Conservation (phyloP, 352 stramenopile genomes). For the Pythium volutum region DNA sequence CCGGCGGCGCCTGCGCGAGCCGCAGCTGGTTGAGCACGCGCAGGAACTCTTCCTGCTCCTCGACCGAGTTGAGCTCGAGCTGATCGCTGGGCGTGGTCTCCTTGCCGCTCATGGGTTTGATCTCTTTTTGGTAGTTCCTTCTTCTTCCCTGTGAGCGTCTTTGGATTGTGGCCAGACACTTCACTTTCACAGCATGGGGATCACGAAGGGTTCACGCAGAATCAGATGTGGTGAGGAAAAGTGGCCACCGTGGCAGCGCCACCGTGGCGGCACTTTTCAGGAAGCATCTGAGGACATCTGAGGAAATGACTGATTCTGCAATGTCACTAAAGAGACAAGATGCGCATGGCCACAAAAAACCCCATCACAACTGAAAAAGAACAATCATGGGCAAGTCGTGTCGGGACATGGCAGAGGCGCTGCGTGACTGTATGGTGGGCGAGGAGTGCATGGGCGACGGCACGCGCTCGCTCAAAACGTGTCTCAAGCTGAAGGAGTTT, state of each 20-base stretch:
- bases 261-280: neutral
- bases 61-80: conserved; percentile 38
- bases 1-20: conserved; percentile 31
- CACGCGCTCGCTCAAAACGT: conserved; percentile 71
- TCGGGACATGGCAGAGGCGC: conserved; percentile 75
- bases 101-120: conserved; percentile 17
- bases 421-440: conserved; percentile 78
- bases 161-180: neutral
- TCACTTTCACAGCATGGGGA: neutral
- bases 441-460: conserved; percentile 79
- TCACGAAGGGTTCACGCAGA: neutral
- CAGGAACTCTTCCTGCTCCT: conserved; percentile 74
- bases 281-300: neutral
- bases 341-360: neutral
- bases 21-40: conserved; percentile 63
- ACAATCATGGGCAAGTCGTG: conserved; percentile 74
- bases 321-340: conserved; percentile 3
- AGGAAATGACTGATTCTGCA: neutral
- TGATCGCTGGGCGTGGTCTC: conserved; percentile 17
- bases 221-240: neutral
- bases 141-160: neutral
- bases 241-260: too few relatives aligned
- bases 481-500: conserved; percentile 64
- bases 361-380: neutral
- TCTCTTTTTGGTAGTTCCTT: neutral